Percentiles rank a stretch among this genome's conserved stretches.
Conservation (phyloP, 495 filamentous ascomycete species). For the Aspergillus haitiensis region DNA sequence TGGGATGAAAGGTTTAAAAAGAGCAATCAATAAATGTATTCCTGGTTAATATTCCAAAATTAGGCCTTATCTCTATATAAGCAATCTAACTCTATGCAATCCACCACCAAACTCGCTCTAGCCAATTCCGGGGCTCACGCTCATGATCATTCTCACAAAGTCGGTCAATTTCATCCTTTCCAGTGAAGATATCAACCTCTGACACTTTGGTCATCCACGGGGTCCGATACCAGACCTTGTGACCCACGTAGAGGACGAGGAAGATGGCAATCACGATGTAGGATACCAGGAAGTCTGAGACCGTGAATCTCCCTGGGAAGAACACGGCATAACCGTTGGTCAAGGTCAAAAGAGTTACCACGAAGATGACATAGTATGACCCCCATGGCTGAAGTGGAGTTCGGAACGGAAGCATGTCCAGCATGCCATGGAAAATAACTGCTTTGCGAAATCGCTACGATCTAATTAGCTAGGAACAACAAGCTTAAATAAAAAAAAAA, state of each 20-base stretch:
- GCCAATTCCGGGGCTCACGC: slow-evolving; percentile 32
- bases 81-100: slow-evolving; percentile 21
- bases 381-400: slow-evolving; percentile 56
- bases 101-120: slow-evolving; percentile 39
- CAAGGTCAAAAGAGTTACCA: slow-evolving; percentile 57
- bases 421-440: slow-evolving; percentile 39
- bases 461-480: slow-evolving; percentile 1
- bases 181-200: slow-evolving; percentile 34
- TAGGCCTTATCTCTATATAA: too few species aligned
- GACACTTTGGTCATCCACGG: slow-evolving; percentile 53
- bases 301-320: slow-evolving; percentile 49
- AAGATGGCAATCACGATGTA: slow-evolving; percentile 62
- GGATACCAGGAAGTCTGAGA: slow-evolving; percentile 51
- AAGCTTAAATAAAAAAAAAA: neutral
- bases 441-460: slow-evolving; percentile 48
- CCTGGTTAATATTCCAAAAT: too few species aligned
- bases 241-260: slow-evolving; percentile 60
- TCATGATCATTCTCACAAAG: slow-evolving; percentile 32
- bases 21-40: too few species aligned
- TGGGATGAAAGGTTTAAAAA: too few species aligned
- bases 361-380: slow-evolving; percentile 54
- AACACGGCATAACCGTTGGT: slow-evolving; percentile 67
- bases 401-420: slow-evolving; percentile 53
- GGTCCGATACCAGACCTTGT: slow-evolving; percentile 36
- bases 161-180: slow-evolving; percentile 37